Conservation (phyloP, 139 green algal genomes). For the Tetradesmus lagerheimii region DNA sequence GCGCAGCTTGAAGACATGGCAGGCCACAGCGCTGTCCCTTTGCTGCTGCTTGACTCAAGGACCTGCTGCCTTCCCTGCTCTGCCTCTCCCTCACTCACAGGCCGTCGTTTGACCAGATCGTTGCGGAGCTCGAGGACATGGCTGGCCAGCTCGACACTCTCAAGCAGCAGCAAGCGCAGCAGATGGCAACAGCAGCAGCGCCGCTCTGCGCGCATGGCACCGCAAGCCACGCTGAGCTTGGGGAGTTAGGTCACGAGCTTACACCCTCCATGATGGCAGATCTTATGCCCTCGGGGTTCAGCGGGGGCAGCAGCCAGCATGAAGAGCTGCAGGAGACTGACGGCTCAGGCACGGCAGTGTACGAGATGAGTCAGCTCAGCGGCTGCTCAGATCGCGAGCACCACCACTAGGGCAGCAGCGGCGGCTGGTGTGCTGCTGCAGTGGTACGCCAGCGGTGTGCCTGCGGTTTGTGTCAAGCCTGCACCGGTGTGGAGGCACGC, state of each 20-base stretch:
- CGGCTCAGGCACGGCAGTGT: neutral
- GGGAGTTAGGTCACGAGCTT: slow-evolving; percentile 18
- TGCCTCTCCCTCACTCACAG: neutral
- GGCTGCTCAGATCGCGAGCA: neutral
- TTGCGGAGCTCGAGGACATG: slow-evolving; percentile 39
- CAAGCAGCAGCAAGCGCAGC: slow-evolving; percentile 35
- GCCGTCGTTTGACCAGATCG: slow-evolving; percentile 20
- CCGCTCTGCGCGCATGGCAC: neutral
- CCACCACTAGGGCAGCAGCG: neutral
- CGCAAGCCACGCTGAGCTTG: no score
- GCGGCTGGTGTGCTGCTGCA: neutral
- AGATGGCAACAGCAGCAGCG: slow-evolving; percentile 39
- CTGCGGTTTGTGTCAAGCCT: neutral
- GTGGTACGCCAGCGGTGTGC: neutral
- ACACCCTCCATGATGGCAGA: slow-evolving; percentile 31
- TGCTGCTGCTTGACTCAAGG: neutral
- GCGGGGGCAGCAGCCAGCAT: neutral
- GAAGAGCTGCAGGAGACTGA: neutral
- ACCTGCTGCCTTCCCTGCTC: neutral
- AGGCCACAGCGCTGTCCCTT: no score
- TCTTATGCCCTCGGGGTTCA: slow-evolving; percentile 34
- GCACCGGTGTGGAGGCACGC: no score
- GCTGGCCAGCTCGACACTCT: slow-evolving; percentile 13
- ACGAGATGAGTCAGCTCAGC: slow-evolving; percentile 34
- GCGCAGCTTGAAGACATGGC: no score